Evolutionary conservation across 768 basidiomycete genomes (phyloP).

Genomic region (Leccinum truebloodii): DNA sequence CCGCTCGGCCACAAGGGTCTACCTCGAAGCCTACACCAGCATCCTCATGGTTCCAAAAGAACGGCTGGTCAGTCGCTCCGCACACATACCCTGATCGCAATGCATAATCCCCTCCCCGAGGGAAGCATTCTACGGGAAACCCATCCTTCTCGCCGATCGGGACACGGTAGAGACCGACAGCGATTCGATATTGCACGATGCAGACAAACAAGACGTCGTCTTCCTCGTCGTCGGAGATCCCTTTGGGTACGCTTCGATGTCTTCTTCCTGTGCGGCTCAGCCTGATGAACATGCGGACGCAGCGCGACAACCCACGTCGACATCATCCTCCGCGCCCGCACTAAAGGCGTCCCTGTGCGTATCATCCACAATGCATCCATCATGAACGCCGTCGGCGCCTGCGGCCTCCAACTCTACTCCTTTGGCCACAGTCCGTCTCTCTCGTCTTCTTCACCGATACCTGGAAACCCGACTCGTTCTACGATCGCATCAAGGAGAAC

Average conservation of each 20-base stretch:
- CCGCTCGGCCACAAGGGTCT: conserved; percentile 74
- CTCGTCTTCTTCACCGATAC: conserved; percentile 97
- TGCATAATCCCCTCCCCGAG: conserved; percentile 35
- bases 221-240: conserved; percentile 97
- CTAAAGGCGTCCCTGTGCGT: conserved; percentile 73
- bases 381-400: conserved; percentile 93
- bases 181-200: conserved; percentile 82
- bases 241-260: conserved; percentile 65
- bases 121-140: conserved; percentile 91
- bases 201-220: conserved; percentile 79
- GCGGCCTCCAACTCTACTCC: conserved; percentile 95
- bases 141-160: conserved; percentile 87
- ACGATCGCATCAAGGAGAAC: conserved; percentile 92
- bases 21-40: conserved; percentile 96
- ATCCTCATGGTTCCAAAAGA: conserved; percentile 93
- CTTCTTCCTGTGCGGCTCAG: neutral
- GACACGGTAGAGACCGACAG: conserved; percentile 96
- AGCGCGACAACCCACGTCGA: conserved; percentile 98
- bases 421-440: conserved; percentile 96
- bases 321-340: conserved; percentile 86
- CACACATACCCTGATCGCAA: conserved; percentile 8
- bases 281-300: neutral
- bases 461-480: conserved; percentile 96
- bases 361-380: conserved; percentile 98
- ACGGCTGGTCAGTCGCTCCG: conserved; percentile 62